phyloP scores from a whole-genome alignment of 176 grass and related monocot genomes.

The Carex littledalei region DNA sequence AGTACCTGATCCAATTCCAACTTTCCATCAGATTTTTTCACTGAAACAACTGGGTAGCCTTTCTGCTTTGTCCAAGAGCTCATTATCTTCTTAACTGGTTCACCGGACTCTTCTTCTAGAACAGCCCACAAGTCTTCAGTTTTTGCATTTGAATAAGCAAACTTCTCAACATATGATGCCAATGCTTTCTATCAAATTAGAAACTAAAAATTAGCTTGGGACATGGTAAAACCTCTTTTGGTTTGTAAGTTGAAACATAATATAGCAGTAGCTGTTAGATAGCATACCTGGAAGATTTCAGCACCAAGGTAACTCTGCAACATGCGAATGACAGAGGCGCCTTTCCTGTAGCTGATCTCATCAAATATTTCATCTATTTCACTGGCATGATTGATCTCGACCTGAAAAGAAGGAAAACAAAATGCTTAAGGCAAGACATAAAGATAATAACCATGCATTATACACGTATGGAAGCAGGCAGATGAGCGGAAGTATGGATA shows the following conservation, averaged over 20 bases:
- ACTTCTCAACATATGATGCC: constrained; percentile 76
- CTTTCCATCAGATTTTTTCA: constrained; percentile 49
- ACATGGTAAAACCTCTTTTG: not conserved
- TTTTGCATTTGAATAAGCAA: constrained; percentile 90
- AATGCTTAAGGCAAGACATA: constrained; percentile 14
- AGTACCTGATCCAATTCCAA: constrained; percentile 72
- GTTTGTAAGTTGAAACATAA: not conserved
- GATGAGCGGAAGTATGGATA: not conserved
- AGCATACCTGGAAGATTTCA: constrained; percentile 84
- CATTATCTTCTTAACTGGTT: constrained; percentile 83
- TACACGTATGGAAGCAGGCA: not conserved
- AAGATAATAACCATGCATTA: not conserved
- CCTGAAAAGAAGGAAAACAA: constrained; percentile 42
- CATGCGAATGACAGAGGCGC: constrained; percentile 92
- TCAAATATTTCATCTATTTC: constrained; percentile 99
- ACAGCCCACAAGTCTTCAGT: constrained; percentile 92
- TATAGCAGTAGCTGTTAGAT: not conserved
- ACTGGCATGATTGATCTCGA: constrained; percentile 90
- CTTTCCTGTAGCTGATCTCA: constrained; percentile 99
- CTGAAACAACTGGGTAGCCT: constrained; percentile 82
- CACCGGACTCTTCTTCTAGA: constrained; percentile 85
- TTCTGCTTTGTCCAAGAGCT: constrained; percentile 97
- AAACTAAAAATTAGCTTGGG: not conserved
- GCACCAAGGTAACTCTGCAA: constrained; percentile 96
- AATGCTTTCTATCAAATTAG: constrained; percentile 68